Base-by-base conservation (phyloP, 2,329 filamentous ascomycete species). In the Scleromitrula shiraiana region DNA sequence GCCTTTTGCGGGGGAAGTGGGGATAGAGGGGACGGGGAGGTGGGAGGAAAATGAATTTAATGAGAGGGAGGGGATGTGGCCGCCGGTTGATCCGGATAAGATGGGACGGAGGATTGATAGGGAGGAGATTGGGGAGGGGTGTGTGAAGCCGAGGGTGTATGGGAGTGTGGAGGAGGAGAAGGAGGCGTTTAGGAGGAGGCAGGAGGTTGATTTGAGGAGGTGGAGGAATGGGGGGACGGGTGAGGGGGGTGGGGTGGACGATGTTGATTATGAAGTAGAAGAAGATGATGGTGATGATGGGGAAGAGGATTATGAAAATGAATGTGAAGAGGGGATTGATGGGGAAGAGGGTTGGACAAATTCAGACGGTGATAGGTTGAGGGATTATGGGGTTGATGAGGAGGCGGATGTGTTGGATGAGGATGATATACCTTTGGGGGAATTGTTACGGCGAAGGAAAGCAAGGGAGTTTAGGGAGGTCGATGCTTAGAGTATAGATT, bases 21-120 rank as follows among this genome's bases (percentile, higher is more conserved):
- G 32, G 12, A 45, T 61, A 12, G 66, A 66, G 9, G 56, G 45
- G 19, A 74, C 70, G 3, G 51, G 59, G 0, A 76, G 78, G 50
- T 77, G 84, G 80, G 77, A 82, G 53, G 82, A 84, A 55, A 93
- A 93, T 65, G 86, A 80, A 1, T 85, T 90, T 64, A 88, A 93
- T 65, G 76, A 80, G 54, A 66, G 66, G 45, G 64, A 69, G 33
- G 74, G 73, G 44, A 70, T 77, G 62, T 85, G 81, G 81, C 81
- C 81, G 20, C 81, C 81, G 1, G 65, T 68, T 0, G 76, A 84
- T 63, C 80, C 80, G 17, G 79, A 82, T 23, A 82, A 79, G 64
- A 62, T 75, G 52, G 70, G 59, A 40, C 50, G 58, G 41, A 45
- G 42, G n/a, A 38, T 37, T 1, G 42, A 5, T 20, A 24, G 35